Conservation (phyloP, 139 green algal species). For the Chlorella sp. region DNA sequence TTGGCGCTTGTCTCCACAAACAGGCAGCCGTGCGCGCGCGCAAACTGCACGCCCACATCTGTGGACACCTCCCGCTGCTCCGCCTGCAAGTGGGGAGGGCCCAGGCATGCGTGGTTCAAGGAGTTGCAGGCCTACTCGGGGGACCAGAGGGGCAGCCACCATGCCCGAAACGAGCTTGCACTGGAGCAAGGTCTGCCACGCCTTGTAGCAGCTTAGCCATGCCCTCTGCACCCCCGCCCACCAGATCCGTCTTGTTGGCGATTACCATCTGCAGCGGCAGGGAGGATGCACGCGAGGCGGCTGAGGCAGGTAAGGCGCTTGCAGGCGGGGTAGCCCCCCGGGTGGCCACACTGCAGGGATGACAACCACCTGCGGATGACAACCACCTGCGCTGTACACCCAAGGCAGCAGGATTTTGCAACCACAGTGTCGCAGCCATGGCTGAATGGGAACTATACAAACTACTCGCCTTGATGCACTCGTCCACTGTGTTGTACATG, state of each 20-base stretch:
- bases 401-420: too few relatives aligned
- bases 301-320: too few relatives aligned
- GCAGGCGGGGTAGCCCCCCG: too few relatives aligned
- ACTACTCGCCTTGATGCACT: slow-evolving; percentile 80
- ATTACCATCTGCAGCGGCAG: slow-evolving; percentile 87
- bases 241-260: slow-evolving; percentile 95
- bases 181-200: too few relatives aligned
- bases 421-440: too few relatives aligned
- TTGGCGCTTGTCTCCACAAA: slow-evolving; percentile 96
- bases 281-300: too few relatives aligned
- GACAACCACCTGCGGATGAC: too few relatives aligned
- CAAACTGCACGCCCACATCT: slow-evolving; percentile 83
- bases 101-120: neutral
- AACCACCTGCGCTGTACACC: too few relatives aligned
- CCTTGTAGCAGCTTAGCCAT: too few relatives aligned
- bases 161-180: neutral
- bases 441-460: too few relatives aligned
- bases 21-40: slow-evolving; percentile 80
- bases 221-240: slow-evolving; percentile 17
- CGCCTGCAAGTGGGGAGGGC: slow-evolving; percentile 41
- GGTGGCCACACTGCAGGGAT: too few relatives aligned
- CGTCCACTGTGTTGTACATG: slow-evolving; percentile 91
- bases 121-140: neutral
- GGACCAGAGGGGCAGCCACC: neutral
- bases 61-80: slow-evolving; percentile 74